Evolutionary conservation across 345 rosid genomes (phyloP).

Genomic region (Brassica napus): DNA sequence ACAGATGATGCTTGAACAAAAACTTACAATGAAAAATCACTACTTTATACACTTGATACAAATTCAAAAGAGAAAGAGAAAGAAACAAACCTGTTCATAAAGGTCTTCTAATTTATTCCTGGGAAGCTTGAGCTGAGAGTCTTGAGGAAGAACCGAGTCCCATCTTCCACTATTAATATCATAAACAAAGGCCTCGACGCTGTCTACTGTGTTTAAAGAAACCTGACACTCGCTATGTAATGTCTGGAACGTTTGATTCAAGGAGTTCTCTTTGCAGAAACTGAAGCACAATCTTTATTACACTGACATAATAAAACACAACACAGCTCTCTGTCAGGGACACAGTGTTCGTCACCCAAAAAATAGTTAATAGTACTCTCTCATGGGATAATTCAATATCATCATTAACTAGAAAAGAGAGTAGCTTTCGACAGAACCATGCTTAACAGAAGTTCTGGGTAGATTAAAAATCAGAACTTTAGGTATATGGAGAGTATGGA

Average conservation of each 20-base stretch:
- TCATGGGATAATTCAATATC: not conserved
- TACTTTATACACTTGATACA: not conserved
- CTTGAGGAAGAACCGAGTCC: constrained; percentile 89
- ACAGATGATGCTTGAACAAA: not conserved
- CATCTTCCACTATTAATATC: constrained; percentile 90
- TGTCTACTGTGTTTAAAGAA: constrained; percentile 88
- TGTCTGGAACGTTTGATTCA: constrained; percentile 92
- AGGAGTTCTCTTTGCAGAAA: constrained; percentile 42
- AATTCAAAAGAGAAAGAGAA: constrained; percentile 7
- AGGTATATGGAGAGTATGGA: not conserved
- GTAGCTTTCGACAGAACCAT: not conserved
- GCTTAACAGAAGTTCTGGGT: not conserved
- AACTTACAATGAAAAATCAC: not conserved
- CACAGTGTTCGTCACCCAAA: not conserved
- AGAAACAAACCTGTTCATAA: constrained; percentile 71
- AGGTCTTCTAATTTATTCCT: constrained; percentile 87
- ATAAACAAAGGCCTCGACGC: constrained; percentile 86
- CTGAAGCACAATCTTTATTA: constrained; percentile 93
- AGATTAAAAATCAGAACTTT: not conserved
- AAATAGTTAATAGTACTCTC: not conserved
- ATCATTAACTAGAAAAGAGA: not conserved
- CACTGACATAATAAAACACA: constrained; percentile 48
- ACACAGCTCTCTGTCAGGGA: not conserved
- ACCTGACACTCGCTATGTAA: constrained; percentile 96
- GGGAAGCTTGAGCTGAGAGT: constrained; percentile 90